Evolutionary conservation across 2,329 filamentous ascomycete species (phyloP), one percentile per base, ranked within the genome.

Genomic region (Fusarium chaquense): DNA sequence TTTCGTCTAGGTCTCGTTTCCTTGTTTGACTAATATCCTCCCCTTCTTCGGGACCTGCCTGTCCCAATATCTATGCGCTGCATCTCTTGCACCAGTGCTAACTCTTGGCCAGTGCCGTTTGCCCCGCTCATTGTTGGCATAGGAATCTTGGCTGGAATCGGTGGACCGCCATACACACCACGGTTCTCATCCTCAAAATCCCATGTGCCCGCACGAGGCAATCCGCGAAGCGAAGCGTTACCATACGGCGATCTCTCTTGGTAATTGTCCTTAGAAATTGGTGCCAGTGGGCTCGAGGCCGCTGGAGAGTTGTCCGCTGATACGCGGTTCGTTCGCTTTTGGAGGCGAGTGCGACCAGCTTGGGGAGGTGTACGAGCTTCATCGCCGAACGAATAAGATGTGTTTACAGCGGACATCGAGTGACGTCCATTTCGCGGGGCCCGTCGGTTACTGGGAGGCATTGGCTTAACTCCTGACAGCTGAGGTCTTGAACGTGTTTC

Each of bases 121-220:
- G 78, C 79, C 33, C 81, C 83, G 66, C 81, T 85, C 81, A 83
- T 85, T 80, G 83, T 85, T n/a, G 78, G 57, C 24, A 91, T 78
- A 2, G 90, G 90, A 11, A 93, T 82, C 79, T 93, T 93, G n/a
- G 90, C 89, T 5, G 91, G 91, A 50, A 92, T 85, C 0, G 89
- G 87, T 15, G 91, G 90, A 1, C 77, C 79, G 4, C 76, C 78
- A 49, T 82, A 81, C 22, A 80, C 81, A 3, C 80, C 80, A 47
- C 86, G 79, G 67, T 88, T 88, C 72, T 89, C 86, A 58, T 77
- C 83, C n/a, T 81, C 77, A 50, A 83, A 85, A 55, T 89, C 86
- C 75, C 84, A 88, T 0, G 85, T 86, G 59, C 81, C 81, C 6
- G 84, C 81, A 35, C 84, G 81, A 7, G 82, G 79, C 16, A 84